These are phyloP conservation scores for Harringtonia lauricola DNA, from an alignment of 2,329 filamentous ascomycete genomes.

Conservation along the genomic window DNA sequence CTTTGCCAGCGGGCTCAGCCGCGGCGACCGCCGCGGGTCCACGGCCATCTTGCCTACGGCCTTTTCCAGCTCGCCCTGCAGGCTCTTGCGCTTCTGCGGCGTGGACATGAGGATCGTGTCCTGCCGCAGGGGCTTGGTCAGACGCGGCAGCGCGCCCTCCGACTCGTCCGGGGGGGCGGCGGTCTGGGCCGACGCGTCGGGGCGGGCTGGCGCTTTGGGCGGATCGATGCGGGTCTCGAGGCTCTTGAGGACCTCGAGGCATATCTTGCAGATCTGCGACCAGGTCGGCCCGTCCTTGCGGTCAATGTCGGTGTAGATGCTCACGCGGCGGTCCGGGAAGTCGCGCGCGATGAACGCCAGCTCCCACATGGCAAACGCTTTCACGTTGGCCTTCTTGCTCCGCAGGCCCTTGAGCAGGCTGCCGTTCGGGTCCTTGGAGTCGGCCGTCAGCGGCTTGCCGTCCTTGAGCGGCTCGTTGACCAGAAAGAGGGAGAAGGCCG, in stretches of 20 bases:
- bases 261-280: conserved; percentile 63
- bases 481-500: conserved; percentile 70
- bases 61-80: conserved; percentile 34
- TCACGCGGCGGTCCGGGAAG: conserved; percentile 64
- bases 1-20: conserved; percentile 39
- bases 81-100: conserved; percentile 20
- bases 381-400: conserved; percentile 68
- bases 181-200: conserved; percentile 17
- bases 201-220: conserved; percentile 13
- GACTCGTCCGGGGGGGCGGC: conserved; percentile 12
- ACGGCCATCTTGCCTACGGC: conserved; percentile 30
- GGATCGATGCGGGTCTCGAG: conserved; percentile 56
- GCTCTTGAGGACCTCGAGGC: conserved; percentile 56
- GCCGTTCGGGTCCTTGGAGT: conserved; percentile 85
- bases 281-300: conserved; percentile 70
- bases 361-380: conserved; percentile 87
- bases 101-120: conserved; percentile 34
- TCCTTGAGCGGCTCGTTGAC: conserved; percentile 74
- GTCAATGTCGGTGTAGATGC: conserved; percentile 80
- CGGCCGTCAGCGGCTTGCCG: conserved; percentile 68
- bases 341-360: conserved; percentile 66
- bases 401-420: conserved; percentile 76
- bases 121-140: conserved; percentile 28
- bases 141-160: conserved; percentile 11
- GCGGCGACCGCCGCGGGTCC: conserved; percentile 37